These are phyloP conservation scores for Chaetomiaceae sp. DNA, from an alignment of 2,329 filamentous ascomycete species.

Conservation along the genomic window DNA sequence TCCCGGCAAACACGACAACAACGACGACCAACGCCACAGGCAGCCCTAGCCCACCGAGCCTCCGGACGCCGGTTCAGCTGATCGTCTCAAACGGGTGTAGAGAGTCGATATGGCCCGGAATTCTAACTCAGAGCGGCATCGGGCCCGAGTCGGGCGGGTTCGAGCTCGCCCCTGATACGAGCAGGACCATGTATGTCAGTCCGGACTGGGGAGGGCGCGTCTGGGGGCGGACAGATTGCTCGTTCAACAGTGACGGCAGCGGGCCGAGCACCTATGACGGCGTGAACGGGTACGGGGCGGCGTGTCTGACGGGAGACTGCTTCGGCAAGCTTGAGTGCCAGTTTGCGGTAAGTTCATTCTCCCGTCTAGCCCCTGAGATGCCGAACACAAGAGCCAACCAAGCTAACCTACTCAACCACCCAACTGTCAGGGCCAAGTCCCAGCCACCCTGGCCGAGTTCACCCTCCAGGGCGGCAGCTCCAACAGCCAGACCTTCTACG, in stretches of 20 bases:
- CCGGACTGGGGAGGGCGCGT: constrained; percentile 75
- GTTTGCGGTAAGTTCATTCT: constrained; percentile 52
- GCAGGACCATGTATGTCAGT: constrained; percentile 59
- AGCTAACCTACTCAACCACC: background rate
- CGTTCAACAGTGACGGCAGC: constrained; percentile 61
- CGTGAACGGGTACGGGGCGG: constrained; percentile 42
- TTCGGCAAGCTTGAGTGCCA: constrained; percentile 64
- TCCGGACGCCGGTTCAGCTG: constrained; percentile 46
- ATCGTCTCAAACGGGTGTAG: constrained; percentile 67
- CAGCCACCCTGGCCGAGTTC: constrained; percentile 76
- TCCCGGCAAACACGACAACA: background rate
- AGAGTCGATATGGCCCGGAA: constrained; percentile 69
- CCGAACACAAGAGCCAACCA: background rate
- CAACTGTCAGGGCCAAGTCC: constrained; percentile 56
- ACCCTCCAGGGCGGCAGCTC: constrained; percentile 62
- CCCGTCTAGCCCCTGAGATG: background rate
- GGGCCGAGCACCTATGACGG: constrained; percentile 34
- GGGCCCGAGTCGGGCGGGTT: constrained; percentile 66
- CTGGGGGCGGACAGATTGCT: constrained; percentile 82
- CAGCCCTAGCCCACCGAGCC: background rate
- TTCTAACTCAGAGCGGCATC: constrained; percentile 66
- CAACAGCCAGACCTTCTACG: constrained; percentile 67
- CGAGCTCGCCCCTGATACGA: constrained; percentile 54
- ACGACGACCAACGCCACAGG: background rate
- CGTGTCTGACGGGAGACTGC: constrained; percentile 74